Evolutionary conservation across 108 stramenopile species (phyloP).

Genomic region (Thalassiosira profunda): DNA sequence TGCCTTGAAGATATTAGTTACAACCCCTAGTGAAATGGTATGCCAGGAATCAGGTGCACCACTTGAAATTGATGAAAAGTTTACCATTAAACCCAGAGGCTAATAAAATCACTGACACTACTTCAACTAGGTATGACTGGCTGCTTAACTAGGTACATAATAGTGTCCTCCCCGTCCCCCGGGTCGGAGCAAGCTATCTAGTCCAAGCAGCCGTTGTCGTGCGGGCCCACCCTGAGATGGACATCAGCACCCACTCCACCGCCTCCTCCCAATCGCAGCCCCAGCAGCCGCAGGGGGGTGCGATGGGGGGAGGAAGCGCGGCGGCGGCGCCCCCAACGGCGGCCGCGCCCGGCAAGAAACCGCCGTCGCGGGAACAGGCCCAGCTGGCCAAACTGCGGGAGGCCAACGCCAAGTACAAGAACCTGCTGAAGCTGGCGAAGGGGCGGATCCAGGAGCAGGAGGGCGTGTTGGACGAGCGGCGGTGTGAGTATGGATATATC

Average conservation of each 20-base stretch:
- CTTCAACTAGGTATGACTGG: too few species aligned
- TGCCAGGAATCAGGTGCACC: too few species aligned
- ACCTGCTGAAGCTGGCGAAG: conserved; percentile 89
- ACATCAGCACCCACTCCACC: conserved; percentile 22
- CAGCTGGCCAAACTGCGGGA: conserved; percentile 82
- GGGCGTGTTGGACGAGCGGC: conserved; percentile 65
- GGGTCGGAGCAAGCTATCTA: too few species aligned
- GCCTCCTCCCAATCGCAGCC: background rate
- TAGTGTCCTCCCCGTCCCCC: too few species aligned
- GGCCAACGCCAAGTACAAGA: conserved; percentile 89
- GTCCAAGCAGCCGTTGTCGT: too few species aligned
- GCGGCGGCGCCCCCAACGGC: background rate
- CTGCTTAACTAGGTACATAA: too few species aligned
- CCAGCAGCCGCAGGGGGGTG: background rate
- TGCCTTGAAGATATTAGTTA: too few species aligned
- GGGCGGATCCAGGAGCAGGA: conserved; percentile 89
- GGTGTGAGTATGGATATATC: conserved; percentile 29
- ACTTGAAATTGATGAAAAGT: too few species aligned
- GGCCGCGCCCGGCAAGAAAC: background rate
- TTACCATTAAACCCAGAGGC: too few species aligned
- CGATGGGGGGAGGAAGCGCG: background rate
- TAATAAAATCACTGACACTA: too few species aligned
- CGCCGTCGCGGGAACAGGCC: conserved; percentile 16
- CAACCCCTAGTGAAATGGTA: too few species aligned
- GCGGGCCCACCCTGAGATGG: too few species aligned